These are phyloP conservation scores for Colletotrichum sp. DNA, from an alignment of 2,329 filamentous ascomycete genomes.

Conservation along the genomic window DNA sequence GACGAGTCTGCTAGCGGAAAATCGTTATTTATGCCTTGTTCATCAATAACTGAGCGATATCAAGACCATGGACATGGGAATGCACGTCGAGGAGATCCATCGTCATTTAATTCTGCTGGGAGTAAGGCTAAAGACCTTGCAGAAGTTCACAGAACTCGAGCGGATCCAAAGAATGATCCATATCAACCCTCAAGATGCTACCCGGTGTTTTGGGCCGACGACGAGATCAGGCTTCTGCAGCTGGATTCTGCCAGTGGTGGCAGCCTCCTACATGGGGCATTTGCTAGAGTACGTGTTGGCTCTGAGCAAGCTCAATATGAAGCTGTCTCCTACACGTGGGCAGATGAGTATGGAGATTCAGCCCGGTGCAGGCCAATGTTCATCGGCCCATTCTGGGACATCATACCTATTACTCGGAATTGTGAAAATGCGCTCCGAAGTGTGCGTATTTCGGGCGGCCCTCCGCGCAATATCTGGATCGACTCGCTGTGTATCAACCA, in stretches of 20 bases:
- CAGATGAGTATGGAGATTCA: not conserved
- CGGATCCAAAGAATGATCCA: not conserved
- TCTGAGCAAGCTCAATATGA: not conserved
- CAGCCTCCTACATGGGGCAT: not conserved
- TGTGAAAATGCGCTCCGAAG: not conserved
- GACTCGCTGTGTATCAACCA: not conserved
- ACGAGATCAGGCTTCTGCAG: not conserved
- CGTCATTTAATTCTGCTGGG: not conserved
- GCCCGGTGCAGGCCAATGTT: not conserved
- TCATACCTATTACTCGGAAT: not conserved
- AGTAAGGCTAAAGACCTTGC: accelerated
- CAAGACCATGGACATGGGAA: not conserved
- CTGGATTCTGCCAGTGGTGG: not conserved
- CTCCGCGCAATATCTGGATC: not conserved
- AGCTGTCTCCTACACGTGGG: not conserved
- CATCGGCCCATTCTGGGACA: not conserved
- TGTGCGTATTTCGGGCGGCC: not conserved
- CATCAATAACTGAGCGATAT: not conserved
- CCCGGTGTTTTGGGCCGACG: not conserved
- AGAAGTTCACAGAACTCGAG: not conserved
- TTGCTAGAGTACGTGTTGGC: not conserved
- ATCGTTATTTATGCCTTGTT: not conserved
- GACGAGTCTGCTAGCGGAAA: accelerated
- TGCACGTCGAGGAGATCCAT: not conserved
- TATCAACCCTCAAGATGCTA: not conserved